Conservation (phyloP, 768 basidiomycete species). For the Psilocybe sp. region DNA sequence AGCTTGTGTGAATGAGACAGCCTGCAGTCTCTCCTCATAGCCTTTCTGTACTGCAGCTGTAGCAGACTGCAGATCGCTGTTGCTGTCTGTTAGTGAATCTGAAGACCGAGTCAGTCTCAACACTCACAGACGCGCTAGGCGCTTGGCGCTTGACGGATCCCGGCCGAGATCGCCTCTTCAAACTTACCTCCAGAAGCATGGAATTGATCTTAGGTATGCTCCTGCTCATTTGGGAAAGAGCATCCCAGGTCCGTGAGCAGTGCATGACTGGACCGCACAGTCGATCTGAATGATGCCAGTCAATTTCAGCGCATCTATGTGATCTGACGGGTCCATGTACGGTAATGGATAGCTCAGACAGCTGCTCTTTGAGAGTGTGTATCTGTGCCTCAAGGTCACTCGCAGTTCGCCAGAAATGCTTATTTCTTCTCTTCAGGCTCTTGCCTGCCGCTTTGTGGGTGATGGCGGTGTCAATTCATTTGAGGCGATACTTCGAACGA, state of each 20-base stretch:
- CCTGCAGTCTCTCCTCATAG: too few relatives aligned
- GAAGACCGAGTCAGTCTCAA: too few relatives aligned
- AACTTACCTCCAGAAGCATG: too few relatives aligned
- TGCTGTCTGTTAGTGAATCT: too few relatives aligned
- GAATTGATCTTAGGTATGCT: neutral
- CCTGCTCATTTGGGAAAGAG: neutral
- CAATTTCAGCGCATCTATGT: neutral
- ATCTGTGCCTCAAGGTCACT: slow-evolving; percentile 10
- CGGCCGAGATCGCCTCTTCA: too few relatives aligned
- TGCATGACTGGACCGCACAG: neutral
- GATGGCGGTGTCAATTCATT: neutral
- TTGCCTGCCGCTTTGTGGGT: slow-evolving; percentile 14
- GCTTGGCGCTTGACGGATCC: too few relatives aligned
- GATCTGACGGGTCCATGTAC: slow-evolving; percentile 3
- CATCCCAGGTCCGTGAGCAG: neutral
- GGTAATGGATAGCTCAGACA: slow-evolving; percentile 19
- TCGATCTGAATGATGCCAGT: slow-evolving; percentile 13
- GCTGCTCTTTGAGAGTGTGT: slow-evolving; percentile 8
- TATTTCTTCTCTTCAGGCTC: slow-evolving; percentile 7
- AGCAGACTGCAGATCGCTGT: too few relatives aligned
- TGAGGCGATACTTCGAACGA: neutral
- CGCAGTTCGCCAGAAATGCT: slow-evolving; percentile 13
- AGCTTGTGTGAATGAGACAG: too few relatives aligned
- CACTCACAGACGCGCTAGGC: too few relatives aligned
- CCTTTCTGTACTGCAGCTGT: too few relatives aligned